Conservation (phyloP, 768 basidiomycete genomes). For the Calocybe gangraenosa region DNA sequence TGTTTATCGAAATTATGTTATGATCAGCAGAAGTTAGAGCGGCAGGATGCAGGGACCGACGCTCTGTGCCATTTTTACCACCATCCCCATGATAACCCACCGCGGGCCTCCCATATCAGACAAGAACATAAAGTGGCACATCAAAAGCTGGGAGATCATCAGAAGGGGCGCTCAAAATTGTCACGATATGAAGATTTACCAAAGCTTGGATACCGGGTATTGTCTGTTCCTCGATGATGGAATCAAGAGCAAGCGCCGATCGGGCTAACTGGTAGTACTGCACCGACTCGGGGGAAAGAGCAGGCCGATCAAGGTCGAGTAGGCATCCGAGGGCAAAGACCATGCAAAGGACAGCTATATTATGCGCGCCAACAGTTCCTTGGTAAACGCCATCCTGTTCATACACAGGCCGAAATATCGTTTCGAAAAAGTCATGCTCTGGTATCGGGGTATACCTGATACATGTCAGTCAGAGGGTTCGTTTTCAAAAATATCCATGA, state of each 20-base stretch:
- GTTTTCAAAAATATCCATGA: conserved; percentile 2
- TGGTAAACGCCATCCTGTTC: conserved; percentile 33
- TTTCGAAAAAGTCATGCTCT: conserved; percentile 50
- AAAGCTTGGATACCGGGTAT: conserved; percentile 63
- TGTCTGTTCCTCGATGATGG: conserved; percentile 60
- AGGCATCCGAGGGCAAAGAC: conserved; percentile 63
- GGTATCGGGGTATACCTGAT: conserved; percentile 65
- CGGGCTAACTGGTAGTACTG: conserved; percentile 59
- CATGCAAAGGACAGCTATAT: conserved; percentile 56
- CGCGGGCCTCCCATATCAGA: conserved; percentile 52
- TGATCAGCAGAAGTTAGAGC: conserved; percentile 15
- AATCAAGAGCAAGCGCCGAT: conserved; percentile 56
- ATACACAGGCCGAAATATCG: conserved; percentile 51
- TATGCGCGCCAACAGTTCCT: conserved; percentile 45
- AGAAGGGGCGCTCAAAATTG: conserved; percentile 11
- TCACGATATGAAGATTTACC: conserved; percentile 32
- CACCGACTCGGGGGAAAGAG: conserved; percentile 51
- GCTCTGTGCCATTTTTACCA: conserved; percentile 67
- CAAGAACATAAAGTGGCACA: conserved; percentile 50
- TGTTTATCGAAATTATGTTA: conserved; percentile 20
- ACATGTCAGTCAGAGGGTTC: conserved; percentile 1
- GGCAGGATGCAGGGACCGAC: conserved; percentile 32
- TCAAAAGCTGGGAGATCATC: conserved; percentile 44
- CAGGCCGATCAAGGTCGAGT: conserved; percentile 52
- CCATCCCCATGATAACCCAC: conserved; percentile 69